Conservation (phyloP, 441 rosid species). For the Cnidoscolus chayamansa region DNA sequence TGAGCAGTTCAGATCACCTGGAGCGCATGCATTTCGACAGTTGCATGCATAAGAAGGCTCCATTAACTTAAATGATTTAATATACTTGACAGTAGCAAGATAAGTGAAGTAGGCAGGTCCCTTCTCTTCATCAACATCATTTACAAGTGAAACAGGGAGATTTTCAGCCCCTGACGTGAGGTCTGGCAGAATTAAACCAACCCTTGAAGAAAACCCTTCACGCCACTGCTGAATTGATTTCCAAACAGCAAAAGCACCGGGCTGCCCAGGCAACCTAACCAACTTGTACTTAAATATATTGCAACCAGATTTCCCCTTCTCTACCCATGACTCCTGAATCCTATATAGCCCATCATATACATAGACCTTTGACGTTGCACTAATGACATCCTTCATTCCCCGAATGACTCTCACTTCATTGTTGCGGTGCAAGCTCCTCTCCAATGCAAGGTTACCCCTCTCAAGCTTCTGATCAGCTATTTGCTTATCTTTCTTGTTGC, state of each 20-base stretch:
- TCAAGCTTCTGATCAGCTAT: slow-evolving; percentile 77
- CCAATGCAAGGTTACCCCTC: slow-evolving; percentile 91
- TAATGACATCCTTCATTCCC: slow-evolving; percentile 54
- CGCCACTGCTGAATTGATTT: slow-evolving; percentile 72
- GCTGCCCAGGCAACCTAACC: slow-evolving; percentile 67
- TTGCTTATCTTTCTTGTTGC: slow-evolving; percentile 39
- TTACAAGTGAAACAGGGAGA: slow-evolving; percentile 60
- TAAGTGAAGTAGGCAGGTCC: slow-evolving; percentile 72
- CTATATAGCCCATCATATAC: slow-evolving; percentile 78
- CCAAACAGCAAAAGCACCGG: slow-evolving; percentile 65
- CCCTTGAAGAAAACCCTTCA: slow-evolving; percentile 48
- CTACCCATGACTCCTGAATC: slow-evolving; percentile 78
- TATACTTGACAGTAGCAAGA: slow-evolving; percentile 43
- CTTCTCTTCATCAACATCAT: slow-evolving; percentile 68
- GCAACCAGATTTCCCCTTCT: slow-evolving; percentile 76
- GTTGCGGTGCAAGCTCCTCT: slow-evolving; percentile 66
- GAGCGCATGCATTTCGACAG: slow-evolving; percentile 47
- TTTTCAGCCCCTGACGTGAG: slow-evolving; percentile 65
- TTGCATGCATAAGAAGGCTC: slow-evolving; percentile 48
- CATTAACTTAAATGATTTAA: slow-evolving; percentile 37
- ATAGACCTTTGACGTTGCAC: slow-evolving; percentile 47
- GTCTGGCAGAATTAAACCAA: slow-evolving; percentile 62
- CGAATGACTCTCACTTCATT: slow-evolving; percentile 78
- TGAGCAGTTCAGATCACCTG: slow-evolving; percentile 53
- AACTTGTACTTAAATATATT: slow-evolving; percentile 75